Conservation (phyloP, 129 eudicot genomes). For the Dittrichia graveolens region DNA sequence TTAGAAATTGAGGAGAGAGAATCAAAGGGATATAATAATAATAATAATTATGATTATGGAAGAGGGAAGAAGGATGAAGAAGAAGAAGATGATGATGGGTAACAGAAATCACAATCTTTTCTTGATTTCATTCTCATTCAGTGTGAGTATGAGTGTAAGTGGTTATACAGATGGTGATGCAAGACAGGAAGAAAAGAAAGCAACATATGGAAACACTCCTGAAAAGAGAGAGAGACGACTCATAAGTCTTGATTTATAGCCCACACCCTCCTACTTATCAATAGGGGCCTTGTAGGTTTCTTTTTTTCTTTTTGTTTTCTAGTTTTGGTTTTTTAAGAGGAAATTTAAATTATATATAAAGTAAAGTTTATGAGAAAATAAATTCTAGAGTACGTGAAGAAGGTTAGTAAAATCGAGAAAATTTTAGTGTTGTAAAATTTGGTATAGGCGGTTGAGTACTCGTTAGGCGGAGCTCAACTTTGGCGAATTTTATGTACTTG, state of each 20-base stretch:
- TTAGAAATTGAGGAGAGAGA: conserved; percentile 13
- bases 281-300: not conserved
- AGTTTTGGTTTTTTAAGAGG: no score
- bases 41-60: conserved; percentile 21
- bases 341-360: no score
- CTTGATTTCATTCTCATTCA: conserved; percentile 47
- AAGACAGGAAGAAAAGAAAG: conserved; percentile 39
- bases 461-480: no score
- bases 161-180: conserved; percentile 28
- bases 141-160: conserved; percentile 17
- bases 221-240: conserved; percentile 35
- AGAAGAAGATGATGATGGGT: conserved; percentile 3
- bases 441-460: no score
- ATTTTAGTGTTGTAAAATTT: no score
- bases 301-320: no score
- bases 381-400: no score
- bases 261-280: conserved; percentile 12
- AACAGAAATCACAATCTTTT: conserved; percentile 35
- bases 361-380: no score
- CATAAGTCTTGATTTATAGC: conserved; percentile 36
- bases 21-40: not conserved
- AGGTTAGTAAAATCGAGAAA: no score
- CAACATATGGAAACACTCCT: conserved; percentile 42
- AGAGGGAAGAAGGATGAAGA: conserved; percentile 22
- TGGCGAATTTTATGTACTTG: no score